Evolutionary conservation across 2,329 filamentous ascomycete genomes (phyloP).

Genomic region (Arthrobotrys musiformis): DNA sequence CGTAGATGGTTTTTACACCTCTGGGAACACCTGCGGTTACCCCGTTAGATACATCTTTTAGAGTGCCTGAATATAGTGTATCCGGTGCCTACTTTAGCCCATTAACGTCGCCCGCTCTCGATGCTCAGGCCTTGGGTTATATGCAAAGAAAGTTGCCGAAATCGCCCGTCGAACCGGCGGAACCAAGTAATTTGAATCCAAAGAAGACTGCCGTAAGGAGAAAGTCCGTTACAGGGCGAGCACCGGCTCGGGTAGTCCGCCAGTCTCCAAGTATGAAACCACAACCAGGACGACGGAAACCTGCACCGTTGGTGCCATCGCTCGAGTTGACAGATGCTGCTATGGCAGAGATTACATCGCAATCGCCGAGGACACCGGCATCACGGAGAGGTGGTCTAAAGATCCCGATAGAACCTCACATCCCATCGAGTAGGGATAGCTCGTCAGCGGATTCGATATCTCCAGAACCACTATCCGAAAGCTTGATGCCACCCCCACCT

Average conservation of each 20-base stretch:
- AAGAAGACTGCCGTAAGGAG: constrained; percentile 48
- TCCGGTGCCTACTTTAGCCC: constrained; percentile 83
- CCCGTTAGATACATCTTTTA: constrained; percentile 77
- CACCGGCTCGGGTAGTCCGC: constrained; percentile 65
- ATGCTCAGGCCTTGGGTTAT: constrained; percentile 69
- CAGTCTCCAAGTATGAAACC: constrained; percentile 80
- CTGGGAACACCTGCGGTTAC: constrained; percentile 86
- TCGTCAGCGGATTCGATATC: constrained; percentile 60
- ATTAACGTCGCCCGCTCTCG: constrained; percentile 80
- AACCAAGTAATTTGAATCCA: constrained; percentile 57
- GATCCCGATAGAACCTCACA: constrained; percentile 43
- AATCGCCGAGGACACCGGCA: constrained; percentile 60
- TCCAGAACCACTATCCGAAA: constrained; percentile 59
- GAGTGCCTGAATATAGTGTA: constrained; percentile 70
- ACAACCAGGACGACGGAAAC: constrained; percentile 67
- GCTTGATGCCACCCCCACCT: constrained; percentile 59
- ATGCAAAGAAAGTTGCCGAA: constrained; percentile 61
- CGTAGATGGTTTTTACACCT: constrained; percentile 79
- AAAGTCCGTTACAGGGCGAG: constrained; percentile 44
- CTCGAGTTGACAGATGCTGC: constrained; percentile 66
- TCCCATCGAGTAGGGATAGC: constrained; percentile 51
- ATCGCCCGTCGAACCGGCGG: constrained; percentile 67
- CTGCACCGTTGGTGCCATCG: constrained; percentile 65
- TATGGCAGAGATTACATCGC: constrained; percentile 63
- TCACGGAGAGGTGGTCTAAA: constrained; percentile 25